Percentiles rank a stretch among this genome's conserved stretches.
phyloP scores from a whole-genome alignment of 805 yeast genomes.

The Kazachstania taianensis region DNA sequence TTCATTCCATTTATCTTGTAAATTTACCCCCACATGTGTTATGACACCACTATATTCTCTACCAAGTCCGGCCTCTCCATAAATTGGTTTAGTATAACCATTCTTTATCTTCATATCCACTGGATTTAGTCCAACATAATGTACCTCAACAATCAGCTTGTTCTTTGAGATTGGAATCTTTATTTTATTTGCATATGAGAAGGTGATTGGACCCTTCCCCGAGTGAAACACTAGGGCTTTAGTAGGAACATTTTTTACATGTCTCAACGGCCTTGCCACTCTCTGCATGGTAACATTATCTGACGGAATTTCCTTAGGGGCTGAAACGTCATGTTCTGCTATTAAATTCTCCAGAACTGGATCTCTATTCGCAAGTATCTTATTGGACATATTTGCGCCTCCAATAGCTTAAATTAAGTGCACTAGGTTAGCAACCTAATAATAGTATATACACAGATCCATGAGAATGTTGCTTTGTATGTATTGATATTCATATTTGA shows the following conservation, averaged over 20 bases:
- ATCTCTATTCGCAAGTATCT: slow-evolving; percentile 14
- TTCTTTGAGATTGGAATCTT: slow-evolving; percentile 39
- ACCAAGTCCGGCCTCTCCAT: slow-evolving; percentile 55
- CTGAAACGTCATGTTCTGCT: slow-evolving; percentile 9
- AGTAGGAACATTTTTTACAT: slow-evolving; percentile 41
- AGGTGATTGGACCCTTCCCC: slow-evolving; percentile 28
- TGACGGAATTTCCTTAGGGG: slow-evolving; percentile 20
- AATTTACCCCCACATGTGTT: slow-evolving; percentile 42
- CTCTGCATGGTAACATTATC: slow-evolving; percentile 24
- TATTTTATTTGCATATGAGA: slow-evolving; percentile 46
- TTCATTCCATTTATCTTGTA: slow-evolving; percentile 31
- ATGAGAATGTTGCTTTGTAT: too few relatives aligned
- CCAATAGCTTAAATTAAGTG: not conserved
- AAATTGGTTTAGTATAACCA: slow-evolving; percentile 41
- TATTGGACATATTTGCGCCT: slow-evolving; percentile 8
- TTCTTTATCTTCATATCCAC: slow-evolving; percentile 52
- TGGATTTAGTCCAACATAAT: slow-evolving; percentile 54
- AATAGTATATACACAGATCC: too few relatives aligned
- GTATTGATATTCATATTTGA: too few relatives aligned
- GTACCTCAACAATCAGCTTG: slow-evolving; percentile 47
- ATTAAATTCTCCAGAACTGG: slow-evolving; percentile 14
- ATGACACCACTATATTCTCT: slow-evolving; percentile 59
- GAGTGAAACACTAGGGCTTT: slow-evolving; percentile 37
- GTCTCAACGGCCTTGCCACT: slow-evolving; percentile 40
- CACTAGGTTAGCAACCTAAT: not conserved